Conservation (phyloP, 768 basidiomycete genomes). For the Daedalea quercina region DNA sequence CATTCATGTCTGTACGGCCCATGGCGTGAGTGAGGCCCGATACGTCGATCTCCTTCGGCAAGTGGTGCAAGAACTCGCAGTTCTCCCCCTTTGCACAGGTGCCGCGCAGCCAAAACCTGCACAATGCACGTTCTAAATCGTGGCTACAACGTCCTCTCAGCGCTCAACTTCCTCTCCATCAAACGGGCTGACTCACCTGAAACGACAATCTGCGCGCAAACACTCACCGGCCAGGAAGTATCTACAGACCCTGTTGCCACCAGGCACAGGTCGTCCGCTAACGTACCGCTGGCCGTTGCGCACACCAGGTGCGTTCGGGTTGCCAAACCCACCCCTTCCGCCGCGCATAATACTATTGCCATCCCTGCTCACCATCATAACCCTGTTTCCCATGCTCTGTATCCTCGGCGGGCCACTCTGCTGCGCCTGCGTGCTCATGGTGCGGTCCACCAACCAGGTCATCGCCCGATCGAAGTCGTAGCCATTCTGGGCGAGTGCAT, state of each 20-base stretch:
- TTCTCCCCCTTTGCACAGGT: constrained; percentile 95
- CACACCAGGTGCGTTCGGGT: constrained; percentile 10
- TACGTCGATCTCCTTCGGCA: constrained; percentile 83
- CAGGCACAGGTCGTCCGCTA: constrained; percentile 50
- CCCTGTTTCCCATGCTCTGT: constrained; percentile 60
- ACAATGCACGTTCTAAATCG: constrained; percentile 89
- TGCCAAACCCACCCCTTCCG: constrained; percentile 33
- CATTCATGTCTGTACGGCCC: constrained; percentile 55
- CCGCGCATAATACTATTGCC: constrained; percentile 30
- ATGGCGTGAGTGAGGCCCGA: constrained; percentile 61
- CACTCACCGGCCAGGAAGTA: constrained; percentile 98
- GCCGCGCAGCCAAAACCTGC: constrained; percentile 96
- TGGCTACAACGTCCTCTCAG: constrained; percentile 46
- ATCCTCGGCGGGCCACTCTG: constrained; percentile 35
- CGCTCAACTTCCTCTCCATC: neutral
- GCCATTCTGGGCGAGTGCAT: constrained; percentile 78
- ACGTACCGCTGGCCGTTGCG: constrained; percentile 31
- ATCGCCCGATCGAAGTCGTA: constrained; percentile 97
- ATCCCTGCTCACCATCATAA: constrained; percentile 61
- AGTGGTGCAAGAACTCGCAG: constrained; percentile 93
- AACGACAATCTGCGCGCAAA: constrained; percentile 91
- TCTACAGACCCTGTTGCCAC: constrained; percentile 81
- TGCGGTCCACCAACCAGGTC: constrained; percentile 86
- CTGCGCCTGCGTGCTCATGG: constrained; percentile 39
- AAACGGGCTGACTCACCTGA: constrained; percentile 60